Evolutionary conservation across 2,329 filamentous ascomycete species (phyloP), one percentile per base, ranked within the genome.

Genomic region (Pseudogymnoascus sp.): DNA sequence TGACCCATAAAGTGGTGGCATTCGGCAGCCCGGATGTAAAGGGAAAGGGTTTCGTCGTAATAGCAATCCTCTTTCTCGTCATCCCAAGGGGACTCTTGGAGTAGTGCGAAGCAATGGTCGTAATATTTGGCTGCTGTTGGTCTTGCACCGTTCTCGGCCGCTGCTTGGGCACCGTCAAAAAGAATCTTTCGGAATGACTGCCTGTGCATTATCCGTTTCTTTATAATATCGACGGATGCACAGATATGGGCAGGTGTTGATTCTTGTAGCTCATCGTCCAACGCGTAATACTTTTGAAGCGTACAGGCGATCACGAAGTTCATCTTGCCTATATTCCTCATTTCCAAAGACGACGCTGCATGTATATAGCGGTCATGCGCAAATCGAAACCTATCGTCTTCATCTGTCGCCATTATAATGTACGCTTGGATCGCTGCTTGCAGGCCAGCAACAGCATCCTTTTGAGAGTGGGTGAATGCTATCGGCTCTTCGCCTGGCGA

Each of bases 281-380:
- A 74, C 6, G 77, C 70, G 63, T 82, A 84, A 67, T 92, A 87
- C 67, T 89, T 88, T 72, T 92, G 84, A 66, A 97, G 83, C 0
- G 87, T 88, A 70, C 90, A 87, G 0, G 90, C 88, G 68, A 97
- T 90, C 50, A 92, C 85, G 68, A 92, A 97, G 73, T 97, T 92
- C 92, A 97, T 97, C 67, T 89, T 88, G 18, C 82, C 78, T 20
- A 82, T 77, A 61, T 88, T 85, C 69, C 84, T 86, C 70, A 92
- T 86, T 64, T 83, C 84, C 59, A 96, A 77, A 4, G 83, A 81
- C 12, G 83, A 79, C 5, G 90, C 86, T 14, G 90, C 90, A 70
- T 89, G 86, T 58, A 92, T 81, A 69, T 95, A 95, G 59, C 92
- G 85, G 72, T 97, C 92, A 72, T 97, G 92, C 35, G 87, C 86